Evolutionary conservation across 2,329 filamentous ascomycete genomes (phyloP).

Genomic region (Aspergillus terreus): DNA sequence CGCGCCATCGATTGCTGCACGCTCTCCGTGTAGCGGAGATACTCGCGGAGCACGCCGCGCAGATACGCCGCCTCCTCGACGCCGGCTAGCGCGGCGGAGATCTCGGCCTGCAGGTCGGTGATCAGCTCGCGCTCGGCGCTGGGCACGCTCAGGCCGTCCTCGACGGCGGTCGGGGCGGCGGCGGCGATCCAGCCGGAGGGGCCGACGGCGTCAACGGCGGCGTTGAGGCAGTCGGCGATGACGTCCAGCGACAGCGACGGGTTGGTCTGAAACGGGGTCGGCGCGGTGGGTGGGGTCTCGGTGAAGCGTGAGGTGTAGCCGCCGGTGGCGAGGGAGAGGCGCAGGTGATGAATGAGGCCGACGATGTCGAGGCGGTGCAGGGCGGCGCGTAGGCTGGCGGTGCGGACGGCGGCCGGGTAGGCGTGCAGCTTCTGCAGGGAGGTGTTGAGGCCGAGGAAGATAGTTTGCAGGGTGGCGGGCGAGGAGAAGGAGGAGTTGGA

Average conservation of each 20-base stretch:
- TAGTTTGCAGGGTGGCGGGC: slow-evolving; percentile 26
- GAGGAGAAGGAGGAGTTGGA: slow-evolving; percentile 3
- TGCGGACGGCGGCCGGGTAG: slow-evolving; percentile 27
- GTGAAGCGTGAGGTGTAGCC: slow-evolving; percentile 42
- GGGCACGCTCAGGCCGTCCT: background rate
- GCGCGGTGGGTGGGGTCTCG: slow-evolving; percentile 35
- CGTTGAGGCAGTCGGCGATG: slow-evolving; percentile 41
- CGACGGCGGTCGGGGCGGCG: slow-evolving; percentile 21
- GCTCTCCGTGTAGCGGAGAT: slow-evolving; percentile 39
- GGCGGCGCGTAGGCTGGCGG: slow-evolving; percentile 34
- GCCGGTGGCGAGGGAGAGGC: slow-evolving; percentile 40
- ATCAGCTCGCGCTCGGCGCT: slow-evolving; percentile 39
- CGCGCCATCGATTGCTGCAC: slow-evolving; percentile 8
- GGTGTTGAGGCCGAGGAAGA: slow-evolving; percentile 37
- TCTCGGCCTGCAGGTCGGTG: slow-evolving; percentile 46
- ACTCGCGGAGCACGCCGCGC: slow-evolving; percentile 45
- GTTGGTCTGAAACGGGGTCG: slow-evolving; percentile 31
- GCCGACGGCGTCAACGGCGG: slow-evolving; percentile 46
- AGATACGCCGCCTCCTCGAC: slow-evolving; percentile 47
- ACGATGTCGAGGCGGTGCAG: slow-evolving; percentile 38
- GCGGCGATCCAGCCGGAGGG: slow-evolving; percentile 46
- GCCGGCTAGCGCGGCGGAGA: slow-evolving; percentile 45
- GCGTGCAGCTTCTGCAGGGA: slow-evolving; percentile 35
- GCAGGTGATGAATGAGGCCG: slow-evolving; percentile 41
- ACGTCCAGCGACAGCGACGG: slow-evolving; percentile 36